Conservation (phyloP, 1,139 yeast genomes). For the Hemisphaericaspora lyxosophila region DNA sequence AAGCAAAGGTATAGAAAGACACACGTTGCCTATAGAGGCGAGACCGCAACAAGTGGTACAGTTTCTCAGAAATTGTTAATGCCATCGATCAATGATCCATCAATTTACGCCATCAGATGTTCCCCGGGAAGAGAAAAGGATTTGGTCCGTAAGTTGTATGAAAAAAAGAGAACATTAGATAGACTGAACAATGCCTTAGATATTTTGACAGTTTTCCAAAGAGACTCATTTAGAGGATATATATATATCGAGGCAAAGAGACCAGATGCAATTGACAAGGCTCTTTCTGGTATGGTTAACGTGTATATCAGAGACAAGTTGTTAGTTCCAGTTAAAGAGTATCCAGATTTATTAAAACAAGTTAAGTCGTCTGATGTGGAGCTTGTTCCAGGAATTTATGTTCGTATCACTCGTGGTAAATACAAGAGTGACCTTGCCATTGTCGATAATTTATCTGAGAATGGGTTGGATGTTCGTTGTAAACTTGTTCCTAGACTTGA, state of each 20-base stretch:
- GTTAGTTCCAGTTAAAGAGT: slow-evolving; percentile 92
- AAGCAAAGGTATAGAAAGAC: slow-evolving; percentile 91
- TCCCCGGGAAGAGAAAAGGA: slow-evolving; percentile 93
- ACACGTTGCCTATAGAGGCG: slow-evolving; percentile 84
- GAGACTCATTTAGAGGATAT: slow-evolving; percentile 90
- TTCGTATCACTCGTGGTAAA: slow-evolving; percentile 85
- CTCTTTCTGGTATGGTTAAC: slow-evolving; percentile 86
- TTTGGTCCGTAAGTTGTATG: slow-evolving; percentile 77
- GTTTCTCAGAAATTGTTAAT: slow-evolving; percentile 91
- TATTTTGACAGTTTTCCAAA: slow-evolving; percentile 88
- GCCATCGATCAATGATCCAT: slow-evolving; percentile 96
- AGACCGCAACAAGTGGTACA: slow-evolving; percentile 65
- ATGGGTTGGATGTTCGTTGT: slow-evolving; percentile 89
- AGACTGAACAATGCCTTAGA: slow-evolving; percentile 61
- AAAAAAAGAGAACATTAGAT: slow-evolving; percentile 73
- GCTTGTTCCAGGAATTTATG: slow-evolving; percentile 87
- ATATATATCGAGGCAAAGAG: slow-evolving; percentile 92
- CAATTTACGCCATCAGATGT: slow-evolving; percentile 93
- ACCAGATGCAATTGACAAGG: slow-evolving; percentile 87
- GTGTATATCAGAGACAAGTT: slow-evolving; percentile 70
- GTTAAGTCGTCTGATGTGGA: slow-evolving; percentile 86
- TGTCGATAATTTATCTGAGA: slow-evolving; percentile 90
- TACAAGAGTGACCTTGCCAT: slow-evolving; percentile 92
- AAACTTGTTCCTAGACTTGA: slow-evolving; percentile 92
- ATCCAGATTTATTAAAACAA: slow-evolving; percentile 89